phyloP scores from a whole-genome alignment of 352 stramenopile genomes.

The Pythium oligandrum region DNA sequence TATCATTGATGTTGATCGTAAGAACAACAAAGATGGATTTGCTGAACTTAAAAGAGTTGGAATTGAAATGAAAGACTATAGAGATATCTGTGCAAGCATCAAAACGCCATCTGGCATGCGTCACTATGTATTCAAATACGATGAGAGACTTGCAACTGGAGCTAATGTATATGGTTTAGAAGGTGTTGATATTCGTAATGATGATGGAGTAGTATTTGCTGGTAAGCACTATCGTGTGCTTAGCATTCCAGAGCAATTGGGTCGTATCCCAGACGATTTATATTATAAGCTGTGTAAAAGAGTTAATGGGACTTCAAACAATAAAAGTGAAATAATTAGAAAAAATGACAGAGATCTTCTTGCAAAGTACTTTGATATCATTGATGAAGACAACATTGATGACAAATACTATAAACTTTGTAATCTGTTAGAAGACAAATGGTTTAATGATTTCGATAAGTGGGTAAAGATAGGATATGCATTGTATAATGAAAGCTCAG shows the following conservation, averaged over 20 bases:
- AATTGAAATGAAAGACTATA: conserved; percentile 12
- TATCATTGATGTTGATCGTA: conserved; percentile 10
- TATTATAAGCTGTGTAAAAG: conserved; percentile 8
- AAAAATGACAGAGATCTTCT: conserved; percentile 9
- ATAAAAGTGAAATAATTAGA: conserved; percentile 9
- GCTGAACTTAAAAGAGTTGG: conserved; percentile 11
- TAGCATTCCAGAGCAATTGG: conserved; percentile 9
- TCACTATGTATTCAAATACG: conserved; percentile 9
- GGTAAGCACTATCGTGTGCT: conserved; percentile 8
- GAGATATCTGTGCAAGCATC: conserved; percentile 10
- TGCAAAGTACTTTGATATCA: conserved; percentile 11
- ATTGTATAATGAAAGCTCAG: conserved; percentile 11
- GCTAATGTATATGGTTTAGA: conserved; percentile 10
- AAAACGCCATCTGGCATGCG: conserved; percentile 9
- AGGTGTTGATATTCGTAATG: conserved; percentile 9
- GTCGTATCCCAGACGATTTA: conserved; percentile 11
- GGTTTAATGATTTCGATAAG: conserved; percentile 12
- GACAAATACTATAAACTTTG: conserved; percentile 8
- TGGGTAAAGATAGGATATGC: conserved; percentile 9
- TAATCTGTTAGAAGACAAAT: conserved; percentile 10
- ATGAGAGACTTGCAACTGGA: conserved; percentile 10
- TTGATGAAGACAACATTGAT: conserved; percentile 10
- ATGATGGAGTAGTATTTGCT: conserved; percentile 11
- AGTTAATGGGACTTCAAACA: conserved; percentile 5
- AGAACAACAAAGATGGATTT: conserved; percentile 11